phyloP scores from a whole-genome alignment of 352 stramenopile genomes.

The Pythium grandisporangium region DNA sequence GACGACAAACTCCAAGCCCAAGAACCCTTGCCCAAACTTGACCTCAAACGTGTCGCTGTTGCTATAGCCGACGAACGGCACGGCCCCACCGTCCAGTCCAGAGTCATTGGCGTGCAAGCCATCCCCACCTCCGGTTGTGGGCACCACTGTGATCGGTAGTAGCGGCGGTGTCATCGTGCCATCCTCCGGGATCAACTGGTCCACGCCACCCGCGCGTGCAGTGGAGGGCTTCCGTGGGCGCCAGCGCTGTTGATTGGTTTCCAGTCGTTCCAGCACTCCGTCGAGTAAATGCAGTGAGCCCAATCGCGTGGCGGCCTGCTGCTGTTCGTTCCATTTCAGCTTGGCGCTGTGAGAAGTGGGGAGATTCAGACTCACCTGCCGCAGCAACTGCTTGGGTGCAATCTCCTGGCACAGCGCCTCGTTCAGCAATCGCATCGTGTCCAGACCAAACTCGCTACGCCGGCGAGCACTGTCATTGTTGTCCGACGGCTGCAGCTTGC shows the following conservation, averaged over 20 bases:
- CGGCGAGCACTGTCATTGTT: no score
- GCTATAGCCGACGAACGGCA: neutral
- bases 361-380: constrained; percentile 79
- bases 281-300: constrained; percentile 23
- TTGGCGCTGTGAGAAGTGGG: constrained; percentile 1
- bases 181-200: constrained; percentile 3
- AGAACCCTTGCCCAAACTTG: constrained; percentile 58
- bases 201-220: constrained; percentile 12
- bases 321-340: constrained; percentile 1
- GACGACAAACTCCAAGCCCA: constrained; percentile 67
- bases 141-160: neutral
- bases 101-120: neutral
- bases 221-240: no score
- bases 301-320: constrained; percentile 3
- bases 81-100: no score
- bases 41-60: constrained; percentile 51
- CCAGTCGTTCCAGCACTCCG: constrained; percentile 42
- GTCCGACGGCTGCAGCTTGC: no score
- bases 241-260: constrained; percentile 54
- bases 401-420: constrained; percentile 67
- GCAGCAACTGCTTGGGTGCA: constrained; percentile 47
- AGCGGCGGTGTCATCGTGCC: neutral
- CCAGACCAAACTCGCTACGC: neutral
- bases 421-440: constrained; percentile 35
- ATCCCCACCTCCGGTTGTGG: neutral